Percentiles rank a stretch among this genome's conserved stretches.
These are phyloP conservation scores for Pilasporangium apinafurcum DNA, from an alignment of 352 stramenopile species.

Conservation along the genomic window DNA sequence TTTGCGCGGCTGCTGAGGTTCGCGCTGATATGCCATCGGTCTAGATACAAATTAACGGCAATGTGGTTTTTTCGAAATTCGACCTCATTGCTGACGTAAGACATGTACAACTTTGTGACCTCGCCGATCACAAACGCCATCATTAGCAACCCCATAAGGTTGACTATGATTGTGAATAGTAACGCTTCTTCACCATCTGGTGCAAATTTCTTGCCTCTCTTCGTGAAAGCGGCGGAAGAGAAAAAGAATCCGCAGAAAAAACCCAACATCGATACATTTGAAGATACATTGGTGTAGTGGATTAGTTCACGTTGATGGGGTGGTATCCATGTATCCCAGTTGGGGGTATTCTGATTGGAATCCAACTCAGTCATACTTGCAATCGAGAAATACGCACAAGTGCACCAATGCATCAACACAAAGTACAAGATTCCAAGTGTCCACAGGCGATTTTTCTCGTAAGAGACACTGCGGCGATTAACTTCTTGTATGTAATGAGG, in stretches of 20 bases:
- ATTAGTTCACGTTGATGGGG: conserved; percentile 7
- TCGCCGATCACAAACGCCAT: conserved; percentile 52
- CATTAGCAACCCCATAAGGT: conserved; percentile 28
- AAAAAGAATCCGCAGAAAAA: conserved; percentile 49
- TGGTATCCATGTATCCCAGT: conserved; percentile 39
- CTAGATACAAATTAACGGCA: conserved; percentile 39
- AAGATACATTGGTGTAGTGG: conserved; percentile 1
- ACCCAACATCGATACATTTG: conserved; percentile 10
- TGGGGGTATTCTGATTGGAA: neutral
- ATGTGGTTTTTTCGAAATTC: conserved; percentile 59
- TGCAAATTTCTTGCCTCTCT: conserved; percentile 33
- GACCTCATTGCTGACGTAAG: conserved; percentile 55
- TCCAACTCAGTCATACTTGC: neutral
- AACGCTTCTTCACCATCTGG: conserved; percentile 13
- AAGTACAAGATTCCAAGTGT: conserved; percentile 36
- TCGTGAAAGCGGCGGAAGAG: conserved; percentile 27
- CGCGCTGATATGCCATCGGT: conserved; percentile 32
- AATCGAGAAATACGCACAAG: conserved; percentile 35
- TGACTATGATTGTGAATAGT: conserved; percentile 34
- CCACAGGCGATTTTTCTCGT: conserved; percentile 37
- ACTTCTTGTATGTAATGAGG: conserved; percentile 44
- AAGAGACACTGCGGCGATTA: conserved; percentile 38
- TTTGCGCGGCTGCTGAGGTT: conserved; percentile 29
- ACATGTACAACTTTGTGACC: conserved; percentile 42
- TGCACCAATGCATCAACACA: conserved; percentile 45